Evolutionary conservation across 2,329 filamentous ascomycete genomes (phyloP).

Genomic region (Ophiostoma angusticollis): DNA sequence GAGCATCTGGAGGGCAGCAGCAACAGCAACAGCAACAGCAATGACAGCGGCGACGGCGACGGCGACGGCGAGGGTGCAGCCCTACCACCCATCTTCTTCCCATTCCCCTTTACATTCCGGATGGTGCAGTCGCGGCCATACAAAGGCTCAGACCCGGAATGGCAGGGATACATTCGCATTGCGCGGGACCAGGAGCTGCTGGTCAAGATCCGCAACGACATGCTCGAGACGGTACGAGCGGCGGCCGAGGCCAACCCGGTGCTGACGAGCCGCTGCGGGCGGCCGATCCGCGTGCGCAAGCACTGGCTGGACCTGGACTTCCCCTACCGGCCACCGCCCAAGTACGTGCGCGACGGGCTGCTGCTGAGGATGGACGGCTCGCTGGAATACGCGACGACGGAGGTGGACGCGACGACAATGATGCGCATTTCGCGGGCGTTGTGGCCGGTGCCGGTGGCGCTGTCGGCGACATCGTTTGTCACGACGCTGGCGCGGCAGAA

Average conservation of each 20-base stretch:
- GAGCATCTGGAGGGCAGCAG: conserved; percentile 14
- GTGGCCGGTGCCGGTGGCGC: conserved; percentile 39
- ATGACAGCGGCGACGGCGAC: conserved; percentile 22
- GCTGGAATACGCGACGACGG: conserved; percentile 8
- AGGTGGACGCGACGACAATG: conserved; percentile 12
- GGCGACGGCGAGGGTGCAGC: background rate
- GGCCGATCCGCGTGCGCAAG: conserved; percentile 33
- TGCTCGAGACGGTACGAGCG: conserved; percentile 29
- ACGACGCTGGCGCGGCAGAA: conserved; percentile 35
- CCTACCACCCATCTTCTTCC: conserved; percentile 41
- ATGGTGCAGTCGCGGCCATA: conserved; percentile 37
- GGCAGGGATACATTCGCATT: conserved; percentile 46
- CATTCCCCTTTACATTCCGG: conserved; percentile 46
- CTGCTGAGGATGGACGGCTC: conserved; percentile 7
- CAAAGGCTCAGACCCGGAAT: conserved; percentile 47
- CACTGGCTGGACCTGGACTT: conserved; percentile 51
- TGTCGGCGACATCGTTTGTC: conserved; percentile 39
- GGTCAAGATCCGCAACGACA: conserved; percentile 31
- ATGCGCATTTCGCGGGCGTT: conserved; percentile 34
- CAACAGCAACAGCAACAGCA: conserved; percentile 26
- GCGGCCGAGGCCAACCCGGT: conserved; percentile 30
- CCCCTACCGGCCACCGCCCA: conserved; percentile 44
- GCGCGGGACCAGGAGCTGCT: conserved; percentile 38
- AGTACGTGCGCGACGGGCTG: conserved; percentile 40
- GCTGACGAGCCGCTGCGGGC: conserved; percentile 32